Conservation (phyloP, 2,329 filamentous ascomycete genomes). For the Blumeria hordei region DNA sequence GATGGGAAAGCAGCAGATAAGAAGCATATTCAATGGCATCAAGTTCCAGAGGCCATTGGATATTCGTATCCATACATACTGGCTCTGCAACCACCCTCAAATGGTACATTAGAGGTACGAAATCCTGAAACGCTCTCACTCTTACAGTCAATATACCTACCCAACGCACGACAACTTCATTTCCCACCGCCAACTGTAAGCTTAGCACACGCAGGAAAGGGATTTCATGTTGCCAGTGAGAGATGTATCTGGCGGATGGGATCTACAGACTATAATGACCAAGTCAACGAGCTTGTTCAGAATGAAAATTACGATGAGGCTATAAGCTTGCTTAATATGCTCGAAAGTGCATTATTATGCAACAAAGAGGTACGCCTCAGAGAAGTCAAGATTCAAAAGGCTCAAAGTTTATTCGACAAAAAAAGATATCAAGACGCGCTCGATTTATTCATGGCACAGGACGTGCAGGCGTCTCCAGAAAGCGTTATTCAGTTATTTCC, state of each 20-base stretch:
- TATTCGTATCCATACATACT: conserved; percentile 95
- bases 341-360: conserved; percentile 73
- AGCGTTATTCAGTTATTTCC: conserved; percentile 72
- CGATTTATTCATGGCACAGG: conserved; percentile 54
- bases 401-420: conserved; percentile 57
- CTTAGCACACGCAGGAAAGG: conserved; percentile 86
- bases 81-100: conserved; percentile 58
- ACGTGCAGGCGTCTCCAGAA: conserved; percentile 73
- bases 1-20: conserved; percentile 62
- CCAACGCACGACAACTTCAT: conserved; percentile 63
- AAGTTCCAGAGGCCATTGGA: conserved; percentile 70
- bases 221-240: conserved; percentile 82
- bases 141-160: conserved; percentile 62
- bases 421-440: conserved; percentile 68
- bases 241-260: conserved; percentile 91
- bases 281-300: conserved; percentile 60
- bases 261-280: conserved; percentile 71
- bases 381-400: conserved; percentile 79
- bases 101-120: conserved; percentile 68
- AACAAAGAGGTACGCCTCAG: conserved; percentile 62
- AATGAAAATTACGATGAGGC: conserved; percentile 66
- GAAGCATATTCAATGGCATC: conserved; percentile 75
- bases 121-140: conserved; percentile 84
- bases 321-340: conserved; percentile 65
- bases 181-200: conserved; percentile 84